These are phyloP conservation scores for Heterobasidion parviporum DNA, from an alignment of 1,284 basidiomycete genomes.

Conservation along the genomic window DNA sequence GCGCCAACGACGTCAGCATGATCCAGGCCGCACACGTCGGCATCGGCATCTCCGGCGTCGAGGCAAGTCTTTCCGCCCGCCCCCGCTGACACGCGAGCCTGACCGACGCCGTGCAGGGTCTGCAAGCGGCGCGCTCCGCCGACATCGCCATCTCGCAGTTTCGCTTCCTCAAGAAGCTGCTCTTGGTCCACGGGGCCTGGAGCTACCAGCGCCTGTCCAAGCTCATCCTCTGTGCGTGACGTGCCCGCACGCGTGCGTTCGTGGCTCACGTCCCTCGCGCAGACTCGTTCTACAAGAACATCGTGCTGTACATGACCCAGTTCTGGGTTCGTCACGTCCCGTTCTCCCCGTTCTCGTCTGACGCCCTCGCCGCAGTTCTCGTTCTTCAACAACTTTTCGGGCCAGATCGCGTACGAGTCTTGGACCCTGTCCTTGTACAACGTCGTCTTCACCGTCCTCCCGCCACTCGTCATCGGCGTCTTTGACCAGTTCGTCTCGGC, in stretches of 20 bases:
- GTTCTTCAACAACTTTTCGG: slow-evolving; percentile 98
- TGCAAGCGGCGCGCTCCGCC: slow-evolving; percentile 95
- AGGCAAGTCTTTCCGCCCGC: slow-evolving; percentile 36
- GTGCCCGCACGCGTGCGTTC: not conserved
- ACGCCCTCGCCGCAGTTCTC: slow-evolving; percentile 61
- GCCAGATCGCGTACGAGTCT: slow-evolving; percentile 96
- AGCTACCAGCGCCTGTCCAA: slow-evolving; percentile 94
- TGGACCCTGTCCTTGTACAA: slow-evolving; percentile 97
- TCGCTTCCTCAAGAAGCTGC: slow-evolving; percentile 90
- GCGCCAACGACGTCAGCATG: slow-evolving; percentile 96
- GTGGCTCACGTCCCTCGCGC: not conserved
- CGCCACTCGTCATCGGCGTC: slow-evolving; percentile 94
- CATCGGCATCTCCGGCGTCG: slow-evolving; percentile 96
- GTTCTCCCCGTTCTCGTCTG: not conserved
- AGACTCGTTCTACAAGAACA: slow-evolving; percentile 97
- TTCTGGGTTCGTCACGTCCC: slow-evolving; percentile 69
- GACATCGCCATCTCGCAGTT: slow-evolving; percentile 99
- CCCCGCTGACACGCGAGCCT: too few relatives aligned
- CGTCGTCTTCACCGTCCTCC: slow-evolving; percentile 90
- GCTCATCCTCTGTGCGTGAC: slow-evolving; percentile 79
- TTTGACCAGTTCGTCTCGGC: slow-evolving; percentile 98
- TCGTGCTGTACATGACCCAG: slow-evolving; percentile 94
- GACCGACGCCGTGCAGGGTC: slow-evolving; percentile 44
- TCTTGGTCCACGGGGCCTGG: slow-evolving; percentile 98
- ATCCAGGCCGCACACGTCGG: slow-evolving; percentile 97